phyloP scores from a whole-genome alignment of 2,329 filamentous ascomycete species.

The Stagonosporopsis cucurbitacearum region DNA sequence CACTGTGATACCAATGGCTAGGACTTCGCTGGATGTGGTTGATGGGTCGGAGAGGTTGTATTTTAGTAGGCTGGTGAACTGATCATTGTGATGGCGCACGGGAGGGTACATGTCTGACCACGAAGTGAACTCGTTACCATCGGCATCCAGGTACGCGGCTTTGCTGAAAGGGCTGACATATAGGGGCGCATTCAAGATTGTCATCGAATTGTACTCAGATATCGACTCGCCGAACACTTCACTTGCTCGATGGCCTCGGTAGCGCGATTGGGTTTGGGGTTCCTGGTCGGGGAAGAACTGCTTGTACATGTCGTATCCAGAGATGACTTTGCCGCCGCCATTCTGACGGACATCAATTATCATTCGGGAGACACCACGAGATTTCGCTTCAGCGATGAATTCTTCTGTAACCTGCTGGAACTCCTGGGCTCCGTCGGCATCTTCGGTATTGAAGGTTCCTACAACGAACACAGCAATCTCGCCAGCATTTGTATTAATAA shows the following conservation, averaged over 20 bases:
- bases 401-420: conserved; percentile 50
- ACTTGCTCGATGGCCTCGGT: conserved; percentile 52
- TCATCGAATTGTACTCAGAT: conserved; percentile 25
- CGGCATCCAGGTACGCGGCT: conserved; percentile 34
- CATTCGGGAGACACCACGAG: conserved; percentile 61
- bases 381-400: conserved; percentile 58
- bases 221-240: conserved; percentile 37
- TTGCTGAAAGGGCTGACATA: conserved; percentile 47
- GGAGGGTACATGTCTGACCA: conserved; percentile 51
- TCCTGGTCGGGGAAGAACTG: conserved; percentile 60
- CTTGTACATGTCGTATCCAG: conserved; percentile 56
- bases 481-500: conserved; percentile 49
- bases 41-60: conserved; percentile 49
- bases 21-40: conserved; percentile 39
- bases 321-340: conserved; percentile 59
- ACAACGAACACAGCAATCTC: conserved; percentile 57
- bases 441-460: conserved; percentile 49
- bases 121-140: conserved; percentile 37
- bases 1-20: conserved; percentile 37
- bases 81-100: conserved; percentile 38
- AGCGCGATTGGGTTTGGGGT: conserved; percentile 55
- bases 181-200: conserved; percentile 26
- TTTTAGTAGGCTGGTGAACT: conserved; percentile 49
- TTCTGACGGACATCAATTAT: conserved; percentile 70
- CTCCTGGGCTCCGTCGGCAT: conserved; percentile 25